Percentiles rank a stretch among this genome's conserved stretches.
Evolutionary conservation across 2,329 filamentous ascomycete species (phyloP).

Genomic region (Hirsutella rhossiliensis): DNA sequence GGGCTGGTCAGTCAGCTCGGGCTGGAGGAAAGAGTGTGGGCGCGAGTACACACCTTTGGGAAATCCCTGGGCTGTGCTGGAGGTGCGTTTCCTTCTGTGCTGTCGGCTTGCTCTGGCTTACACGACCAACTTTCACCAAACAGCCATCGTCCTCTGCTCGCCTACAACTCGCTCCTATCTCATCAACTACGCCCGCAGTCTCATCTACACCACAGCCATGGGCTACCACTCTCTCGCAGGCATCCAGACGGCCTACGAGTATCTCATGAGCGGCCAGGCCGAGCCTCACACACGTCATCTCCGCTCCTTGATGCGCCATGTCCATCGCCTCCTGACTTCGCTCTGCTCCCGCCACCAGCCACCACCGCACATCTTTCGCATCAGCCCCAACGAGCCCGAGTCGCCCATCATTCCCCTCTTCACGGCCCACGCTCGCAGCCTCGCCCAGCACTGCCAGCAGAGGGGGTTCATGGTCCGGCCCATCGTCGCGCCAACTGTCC

Average conservation of each 20-base stretch:
- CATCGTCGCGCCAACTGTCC: slow-evolving; percentile 58
- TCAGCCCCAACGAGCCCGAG: slow-evolving; percentile 23
- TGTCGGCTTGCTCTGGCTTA: neutral
- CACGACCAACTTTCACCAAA: neutral
- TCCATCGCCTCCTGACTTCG: slow-evolving; percentile 31
- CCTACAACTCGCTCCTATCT: slow-evolving; percentile 48
- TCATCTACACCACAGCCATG: slow-evolving; percentile 66
- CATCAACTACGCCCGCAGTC: slow-evolving; percentile 62
- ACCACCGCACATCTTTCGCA: slow-evolving; percentile 17
- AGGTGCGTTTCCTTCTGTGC: slow-evolving; percentile 33
- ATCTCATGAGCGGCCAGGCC: slow-evolving; percentile 38
- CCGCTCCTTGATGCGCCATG: slow-evolving; percentile 19
- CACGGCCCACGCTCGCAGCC: slow-evolving; percentile 41
- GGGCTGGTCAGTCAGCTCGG: slow-evolving; percentile 47
- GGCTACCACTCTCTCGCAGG: slow-evolving; percentile 47
- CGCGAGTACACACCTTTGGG: slow-evolving; percentile 52
- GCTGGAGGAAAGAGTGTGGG: slow-evolving; percentile 43
- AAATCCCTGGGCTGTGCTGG: slow-evolving; percentile 59
- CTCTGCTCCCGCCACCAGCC: slow-evolving; percentile 15
- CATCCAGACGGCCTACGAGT: slow-evolving; percentile 44
- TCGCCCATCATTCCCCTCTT: slow-evolving; percentile 56
- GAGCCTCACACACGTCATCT: slow-evolving; percentile 20
- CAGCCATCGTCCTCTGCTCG: slow-evolving; percentile 48
- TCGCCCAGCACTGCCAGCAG: slow-evolving; percentile 49
- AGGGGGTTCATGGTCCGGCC: slow-evolving; percentile 48